Base-by-base conservation (phyloP, 148 eudicot species). In the Camellia lanceoleosa region DNA sequence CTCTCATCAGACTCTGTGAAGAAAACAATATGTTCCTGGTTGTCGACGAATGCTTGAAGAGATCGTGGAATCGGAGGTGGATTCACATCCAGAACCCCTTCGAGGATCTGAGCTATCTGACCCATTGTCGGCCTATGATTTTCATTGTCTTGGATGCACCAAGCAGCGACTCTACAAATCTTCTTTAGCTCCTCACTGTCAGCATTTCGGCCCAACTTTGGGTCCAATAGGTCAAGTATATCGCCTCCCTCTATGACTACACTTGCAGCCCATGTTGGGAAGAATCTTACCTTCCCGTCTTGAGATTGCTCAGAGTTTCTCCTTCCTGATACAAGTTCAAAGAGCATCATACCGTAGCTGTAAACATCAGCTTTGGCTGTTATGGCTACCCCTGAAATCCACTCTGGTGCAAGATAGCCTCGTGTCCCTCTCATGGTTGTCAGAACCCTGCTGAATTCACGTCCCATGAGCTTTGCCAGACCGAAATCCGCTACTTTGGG, bases 71-170 rank as follows among this genome's bases (percentile, higher is more conserved):
- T 76, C 7, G 90, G 90, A 63, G 88, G 88, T 80, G 83, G 56
- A 55, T 81, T 85, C 63, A 87, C 90, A 54, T 83, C 90, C 83
- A 85, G 68, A 63, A 87, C 79, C 6, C 90, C 87, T 74, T 88
- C 90, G 6, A 88, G 87, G 59, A 84, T 78, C 71, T 86, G 90
- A 78, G 83, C 88, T 7, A 86, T 77, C 73, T 74, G 87, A 1
- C 90, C 82, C 88, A 88, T 88, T 14, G 84, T 64, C 3, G 90
- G 90, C 68, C 90, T 84, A 4, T 75, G 55, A 43, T 73, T 56
- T 77, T 88, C 90, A 20, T 88, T 84, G 20, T 87, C 87, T 74
- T 85, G 90, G 30, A 88, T 86, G 71, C 90, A 86, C 90, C 90
- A 88, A 67, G 88, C 85, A 19, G 87, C 88, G 66, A 87, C 81